Evolutionary conservation across 2,329 filamentous ascomycete species (phyloP).

Genomic region (Huntiella abstrusa): DNA sequence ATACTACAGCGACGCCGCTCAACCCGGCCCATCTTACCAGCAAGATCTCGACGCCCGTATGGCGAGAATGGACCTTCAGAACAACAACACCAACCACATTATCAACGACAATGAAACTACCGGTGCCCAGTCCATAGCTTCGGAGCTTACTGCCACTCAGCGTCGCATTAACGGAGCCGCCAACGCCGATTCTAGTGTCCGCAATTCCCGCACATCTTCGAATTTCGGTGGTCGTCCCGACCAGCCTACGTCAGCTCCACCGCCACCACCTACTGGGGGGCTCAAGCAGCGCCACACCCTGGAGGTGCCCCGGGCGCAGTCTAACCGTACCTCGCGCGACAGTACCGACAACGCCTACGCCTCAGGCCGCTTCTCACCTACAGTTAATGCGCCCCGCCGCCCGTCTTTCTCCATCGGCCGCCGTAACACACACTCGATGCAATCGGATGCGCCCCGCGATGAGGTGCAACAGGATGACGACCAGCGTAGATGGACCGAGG

Average conservation of each 20-base stretch:
- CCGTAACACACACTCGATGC: slow-evolving; percentile 64
- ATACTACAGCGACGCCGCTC: neutral
- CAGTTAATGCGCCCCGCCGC: slow-evolving; percentile 37
- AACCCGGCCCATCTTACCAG: slow-evolving; percentile 2
- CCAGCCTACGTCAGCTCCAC: slow-evolving; percentile 9
- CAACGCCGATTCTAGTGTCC: slow-evolving; percentile 3
- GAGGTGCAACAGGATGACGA: slow-evolving; percentile 79
- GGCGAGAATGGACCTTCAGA: slow-evolving; percentile 9
- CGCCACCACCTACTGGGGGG: slow-evolving; percentile 24
- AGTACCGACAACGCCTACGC: slow-evolving; percentile 45
- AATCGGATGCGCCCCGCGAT: slow-evolving; percentile 68
- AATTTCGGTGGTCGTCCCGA: slow-evolving; percentile 5
- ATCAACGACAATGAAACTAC: slow-evolving; percentile 2
- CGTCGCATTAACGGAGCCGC: slow-evolving; percentile 3
- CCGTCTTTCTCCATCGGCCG: slow-evolving; percentile 70
- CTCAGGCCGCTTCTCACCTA: slow-evolving; percentile 66
- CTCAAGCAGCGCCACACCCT: slow-evolving; percentile 73
- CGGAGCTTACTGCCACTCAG: slow-evolving; percentile 6
- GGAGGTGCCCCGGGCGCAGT: slow-evolving; percentile 56
- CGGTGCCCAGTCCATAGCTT: slow-evolving; percentile 4
- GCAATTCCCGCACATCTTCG: slow-evolving; percentile 5
- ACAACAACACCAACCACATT: neutral
- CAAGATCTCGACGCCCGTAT: slow-evolving; percentile 9
- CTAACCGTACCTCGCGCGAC: slow-evolving; percentile 55
- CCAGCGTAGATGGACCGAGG: slow-evolving; percentile 78